Evolutionary conservation across 805 yeast genomes (phyloP).

Genomic region (Yamadazyma endophytica): DNA sequence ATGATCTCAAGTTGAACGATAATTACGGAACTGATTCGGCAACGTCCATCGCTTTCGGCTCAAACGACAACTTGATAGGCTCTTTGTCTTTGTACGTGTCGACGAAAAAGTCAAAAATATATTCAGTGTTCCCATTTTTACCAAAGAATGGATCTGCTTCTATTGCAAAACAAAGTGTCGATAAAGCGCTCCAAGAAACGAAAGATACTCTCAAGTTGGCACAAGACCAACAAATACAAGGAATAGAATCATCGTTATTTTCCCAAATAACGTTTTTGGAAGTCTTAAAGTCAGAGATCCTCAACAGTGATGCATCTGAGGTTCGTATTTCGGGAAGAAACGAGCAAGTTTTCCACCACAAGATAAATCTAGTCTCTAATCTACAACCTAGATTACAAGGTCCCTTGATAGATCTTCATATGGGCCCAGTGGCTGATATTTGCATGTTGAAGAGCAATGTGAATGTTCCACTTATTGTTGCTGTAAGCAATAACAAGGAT

Average conservation of each 20-base stretch:
- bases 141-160: conserved; percentile 2
- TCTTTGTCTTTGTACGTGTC: conserved; percentile 26
- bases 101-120: conserved; percentile 16
- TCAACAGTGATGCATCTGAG: too few relatives aligned
- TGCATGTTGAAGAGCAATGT: conserved; percentile 10
- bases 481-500: conserved; percentile 7
- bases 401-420: conserved; percentile 13
- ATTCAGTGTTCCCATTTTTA: conserved; percentile 26
- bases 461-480: conserved; percentile 12
- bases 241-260: too few relatives aligned
- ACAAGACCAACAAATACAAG: too few relatives aligned
- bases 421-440: conserved; percentile 12
- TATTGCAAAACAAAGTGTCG: conserved; percentile 1
- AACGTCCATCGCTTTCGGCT: conserved; percentile 27
- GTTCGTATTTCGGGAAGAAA: too few relatives aligned
- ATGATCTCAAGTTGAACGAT: conserved; percentile 3
- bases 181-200: too few relatives aligned
- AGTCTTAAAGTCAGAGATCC: too few relatives aligned
- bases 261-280: too few relatives aligned
- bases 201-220: too few relatives aligned
- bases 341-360: too few relatives aligned
- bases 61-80: conserved; percentile 18
- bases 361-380: background rate
- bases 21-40: conserved; percentile 10
- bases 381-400: conserved; percentile 20